Base-by-base conservation (phyloP, 116 monocot species). In the Trichopus zeylanicus region DNA sequence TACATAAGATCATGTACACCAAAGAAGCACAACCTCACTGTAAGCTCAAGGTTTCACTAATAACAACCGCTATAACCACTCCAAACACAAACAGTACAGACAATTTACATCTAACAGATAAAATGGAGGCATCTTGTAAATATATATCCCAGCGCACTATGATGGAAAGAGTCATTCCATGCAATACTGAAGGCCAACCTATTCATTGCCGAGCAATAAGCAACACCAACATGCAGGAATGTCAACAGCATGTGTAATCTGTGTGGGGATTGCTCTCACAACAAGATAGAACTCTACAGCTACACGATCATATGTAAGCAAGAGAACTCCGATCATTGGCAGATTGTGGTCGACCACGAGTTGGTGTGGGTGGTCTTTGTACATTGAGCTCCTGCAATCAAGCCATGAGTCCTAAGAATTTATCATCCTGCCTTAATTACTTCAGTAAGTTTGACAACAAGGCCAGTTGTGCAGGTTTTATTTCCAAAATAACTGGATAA, bases 321-420 rank as follows among this genome's bases (percentile, higher is more conserved):
- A 98, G 87, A 57, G 97, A 98, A 62, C 60, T 85, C 58, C 97
- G 57, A 53, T 98, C 91, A 33, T 54, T 76, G 0, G 72, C 64
- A 72, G 85, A 78, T 18, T 85, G 91, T 28, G 91, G 97, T 24
- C 97, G 70, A 15, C 97, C 97, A 35, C 97, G 68, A 25, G 97
- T 91, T 56, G 97, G 97, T 56, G 97, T 98, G 9, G 97, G 97
- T 34, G 97, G 97, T 69, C 97, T 78, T 68, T 98, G 91, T 38
- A 78, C 85, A 59, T 98, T 98, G 11, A 98, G 91, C 51, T 98
- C 97, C 97, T 98, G 78, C 55, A 82, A 8, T 6, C 46, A 54
- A 52, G n/a, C n/a, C n/a, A n/a, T n/a, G n/a, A n/a, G n/a, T n/a
- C n/a, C n/a, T n/a, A n/a, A n/a, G n/a, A n/a, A n/a, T n/a, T n/a